These are phyloP conservation scores for Neurospora tetrasperma DNA, from an alignment of 495 filamentous ascomycete genomes.

Conservation along the genomic window DNA sequence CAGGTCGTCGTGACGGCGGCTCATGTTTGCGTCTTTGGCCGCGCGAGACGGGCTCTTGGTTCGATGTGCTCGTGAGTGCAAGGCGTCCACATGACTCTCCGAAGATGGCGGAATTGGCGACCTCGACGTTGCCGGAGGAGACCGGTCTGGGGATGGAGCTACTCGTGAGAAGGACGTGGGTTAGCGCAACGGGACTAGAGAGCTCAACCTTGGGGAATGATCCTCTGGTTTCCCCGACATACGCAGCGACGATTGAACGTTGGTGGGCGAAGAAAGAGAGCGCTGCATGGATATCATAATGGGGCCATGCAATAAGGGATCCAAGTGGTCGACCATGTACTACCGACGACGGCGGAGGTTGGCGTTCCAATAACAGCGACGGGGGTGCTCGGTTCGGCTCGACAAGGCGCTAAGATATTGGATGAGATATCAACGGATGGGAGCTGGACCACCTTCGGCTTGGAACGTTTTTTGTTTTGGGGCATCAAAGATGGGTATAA, in stretches of 20 bases:
- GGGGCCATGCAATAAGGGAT: conserved; percentile 28
- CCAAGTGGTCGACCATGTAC: conserved; percentile 23
- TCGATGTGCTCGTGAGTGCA: conserved; percentile 28
- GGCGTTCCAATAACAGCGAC: background rate
- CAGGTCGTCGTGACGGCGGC: conserved; percentile 27
- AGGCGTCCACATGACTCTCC: conserved; percentile 34
- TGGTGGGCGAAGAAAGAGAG: conserved; percentile 42
- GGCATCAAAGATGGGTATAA: background rate
- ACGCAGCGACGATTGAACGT: conserved; percentile 41
- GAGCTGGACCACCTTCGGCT: background rate
- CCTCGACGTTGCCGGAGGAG: conserved; percentile 27
- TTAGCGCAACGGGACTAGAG: background rate
- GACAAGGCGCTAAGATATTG: background rate
- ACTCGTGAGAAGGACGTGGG: background rate
- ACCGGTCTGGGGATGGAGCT: conserved; percentile 17
- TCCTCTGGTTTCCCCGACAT: conserved; percentile 24
- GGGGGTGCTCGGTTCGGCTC: background rate
- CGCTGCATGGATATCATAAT: conserved; percentile 48
- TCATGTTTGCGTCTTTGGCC: conserved; percentile 24
- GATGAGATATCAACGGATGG: background rate
- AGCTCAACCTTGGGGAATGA: background rate
- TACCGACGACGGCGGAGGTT: conserved; percentile 7
- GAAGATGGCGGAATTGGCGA: conserved; percentile 33
- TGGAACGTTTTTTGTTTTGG: background rate
- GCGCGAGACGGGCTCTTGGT: conserved; percentile 34